Evolutionary conservation across 1,284 basidiomycete genomes (phyloP).

Genomic region (Sphagnurus paluster): DNA sequence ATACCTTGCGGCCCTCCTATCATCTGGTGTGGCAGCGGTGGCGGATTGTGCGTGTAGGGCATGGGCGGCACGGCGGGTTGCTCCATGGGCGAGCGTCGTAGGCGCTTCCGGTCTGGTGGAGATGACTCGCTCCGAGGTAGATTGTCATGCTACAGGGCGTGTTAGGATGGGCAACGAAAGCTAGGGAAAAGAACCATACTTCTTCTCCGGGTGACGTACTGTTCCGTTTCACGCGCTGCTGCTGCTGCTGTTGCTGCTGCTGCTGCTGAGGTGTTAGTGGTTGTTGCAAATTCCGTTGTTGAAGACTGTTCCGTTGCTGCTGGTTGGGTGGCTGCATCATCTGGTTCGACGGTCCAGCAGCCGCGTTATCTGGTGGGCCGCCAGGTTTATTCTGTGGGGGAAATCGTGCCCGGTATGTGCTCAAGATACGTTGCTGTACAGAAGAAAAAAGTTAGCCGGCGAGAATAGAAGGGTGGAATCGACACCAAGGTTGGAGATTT

Average conservation of each 20-base stretch:
- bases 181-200: constrained; percentile 34
- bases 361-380: constrained; percentile 27
- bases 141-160: constrained; percentile 44
- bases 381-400: constrained; percentile 13
- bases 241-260: constrained; percentile 23
- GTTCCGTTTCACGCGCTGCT: constrained; percentile 54
- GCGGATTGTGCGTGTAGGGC: constrained; percentile 21
- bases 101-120: constrained; percentile 63
- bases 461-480: too few species aligned
- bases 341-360: constrained; percentile 37
- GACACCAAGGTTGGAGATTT: constrained; percentile 12
- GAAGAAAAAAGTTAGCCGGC: too few species aligned
- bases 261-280: constrained; percentile 21
- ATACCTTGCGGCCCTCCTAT: constrained; percentile 12
- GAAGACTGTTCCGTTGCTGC: constrained; percentile 22
- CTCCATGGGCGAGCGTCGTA: constrained; percentile 55
- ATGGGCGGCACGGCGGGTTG: constrained; percentile 31
- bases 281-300: constrained; percentile 25
- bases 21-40: constrained; percentile 26
- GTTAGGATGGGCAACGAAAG: constrained; percentile 1
- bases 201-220: constrained; percentile 73
- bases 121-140: constrained; percentile 57
- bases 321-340: constrained; percentile 35
- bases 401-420: constrained; percentile 24
- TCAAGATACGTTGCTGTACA: constrained; percentile 39